These are phyloP conservation scores for Moringa oleifera DNA, from an alignment of 345 rosid species.

Conservation along the genomic window DNA sequence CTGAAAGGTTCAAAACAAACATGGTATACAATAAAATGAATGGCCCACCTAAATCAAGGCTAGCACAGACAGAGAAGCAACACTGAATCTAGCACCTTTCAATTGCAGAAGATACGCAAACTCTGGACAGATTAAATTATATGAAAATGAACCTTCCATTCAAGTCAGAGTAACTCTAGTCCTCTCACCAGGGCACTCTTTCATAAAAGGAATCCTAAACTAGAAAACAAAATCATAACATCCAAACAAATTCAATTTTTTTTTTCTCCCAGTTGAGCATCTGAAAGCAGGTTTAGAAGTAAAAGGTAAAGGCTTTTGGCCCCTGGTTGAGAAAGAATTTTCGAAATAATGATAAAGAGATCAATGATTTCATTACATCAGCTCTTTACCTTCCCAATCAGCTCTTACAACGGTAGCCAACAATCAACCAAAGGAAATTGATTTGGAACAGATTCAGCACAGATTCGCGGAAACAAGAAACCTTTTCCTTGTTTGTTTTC, in stretches of 20 bases:
- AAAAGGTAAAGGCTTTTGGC: not conserved
- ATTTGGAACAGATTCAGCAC: not conserved
- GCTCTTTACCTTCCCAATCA: not conserved
- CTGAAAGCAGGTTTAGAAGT: not conserved
- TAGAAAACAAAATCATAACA: not conserved
- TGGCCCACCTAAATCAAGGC: not conserved
- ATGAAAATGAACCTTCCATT: slow-evolving; percentile 1
- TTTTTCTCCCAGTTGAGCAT: not conserved
- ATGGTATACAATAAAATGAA: slow-evolving; percentile 4
- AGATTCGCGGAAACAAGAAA: slow-evolving; percentile 4
- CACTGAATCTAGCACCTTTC: not conserved
- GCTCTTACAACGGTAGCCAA: not conserved
- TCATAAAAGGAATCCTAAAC: not conserved
- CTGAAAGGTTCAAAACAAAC: slow-evolving; percentile 26
- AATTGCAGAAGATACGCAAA: slow-evolving; percentile 4
- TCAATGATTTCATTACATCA: not conserved
- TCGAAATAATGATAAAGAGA: too few relatives aligned
- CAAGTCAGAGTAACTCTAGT: not conserved
- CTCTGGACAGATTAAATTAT: not conserved
- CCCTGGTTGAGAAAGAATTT: too few relatives aligned
- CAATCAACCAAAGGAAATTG: not conserved
- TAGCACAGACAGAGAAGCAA: not conserved
- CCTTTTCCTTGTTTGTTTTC: slow-evolving; percentile 6
- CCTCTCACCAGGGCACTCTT: not conserved
- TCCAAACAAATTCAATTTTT: too few relatives aligned